Conservation (phyloP, 139 green algal genomes). For the Picochlorum sp. region DNA sequence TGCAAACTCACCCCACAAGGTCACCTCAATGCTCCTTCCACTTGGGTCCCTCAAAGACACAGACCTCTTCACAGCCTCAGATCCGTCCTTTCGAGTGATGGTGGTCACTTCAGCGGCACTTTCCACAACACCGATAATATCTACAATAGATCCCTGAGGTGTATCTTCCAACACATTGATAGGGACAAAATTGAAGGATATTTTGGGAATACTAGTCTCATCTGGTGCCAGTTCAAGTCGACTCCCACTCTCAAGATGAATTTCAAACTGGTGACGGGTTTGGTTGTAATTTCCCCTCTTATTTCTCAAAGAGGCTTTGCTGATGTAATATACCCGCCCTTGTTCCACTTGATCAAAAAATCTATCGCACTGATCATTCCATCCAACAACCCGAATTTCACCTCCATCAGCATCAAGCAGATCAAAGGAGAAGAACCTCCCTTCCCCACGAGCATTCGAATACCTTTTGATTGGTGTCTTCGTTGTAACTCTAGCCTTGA, state of each 20-base stretch:
- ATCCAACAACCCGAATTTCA: slow-evolving; percentile 41
- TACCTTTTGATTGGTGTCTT: slow-evolving; percentile 64
- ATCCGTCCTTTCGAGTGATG: slow-evolving; percentile 76
- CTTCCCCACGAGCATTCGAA: slow-evolving; percentile 69
- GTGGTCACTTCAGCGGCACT: slow-evolving; percentile 32
- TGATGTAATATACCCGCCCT: slow-evolving; percentile 73
- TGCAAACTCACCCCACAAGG: slow-evolving; percentile 73
- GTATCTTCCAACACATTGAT: slow-evolving; percentile 70
- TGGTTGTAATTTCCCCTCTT: slow-evolving; percentile 33
- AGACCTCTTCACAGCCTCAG: slow-evolving; percentile 72
- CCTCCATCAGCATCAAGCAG: slow-evolving; percentile 33
- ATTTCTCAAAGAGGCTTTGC: slow-evolving; percentile 65
- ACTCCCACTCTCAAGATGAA: slow-evolving; percentile 66
- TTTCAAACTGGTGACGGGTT: slow-evolving; percentile 83
- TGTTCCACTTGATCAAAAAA: slow-evolving; percentile 36
- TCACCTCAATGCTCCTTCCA: slow-evolving; percentile 73
- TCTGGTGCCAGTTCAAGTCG: slow-evolving; percentile 41
- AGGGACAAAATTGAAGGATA: slow-evolving; percentile 65
- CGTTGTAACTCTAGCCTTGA: slow-evolving; percentile 78
- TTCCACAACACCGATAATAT: slow-evolving; percentile 87
- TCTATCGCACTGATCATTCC: slow-evolving; percentile 42
- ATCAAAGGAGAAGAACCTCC: slow-evolving; percentile 92
- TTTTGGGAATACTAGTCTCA: slow-evolving; percentile 54
- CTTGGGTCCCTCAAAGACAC: slow-evolving; percentile 70
- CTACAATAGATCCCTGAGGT: slow-evolving; percentile 54